Base-by-base conservation (phyloP, 2,329 filamentous ascomycete species). In the Penicillium sumatraense region DNA sequence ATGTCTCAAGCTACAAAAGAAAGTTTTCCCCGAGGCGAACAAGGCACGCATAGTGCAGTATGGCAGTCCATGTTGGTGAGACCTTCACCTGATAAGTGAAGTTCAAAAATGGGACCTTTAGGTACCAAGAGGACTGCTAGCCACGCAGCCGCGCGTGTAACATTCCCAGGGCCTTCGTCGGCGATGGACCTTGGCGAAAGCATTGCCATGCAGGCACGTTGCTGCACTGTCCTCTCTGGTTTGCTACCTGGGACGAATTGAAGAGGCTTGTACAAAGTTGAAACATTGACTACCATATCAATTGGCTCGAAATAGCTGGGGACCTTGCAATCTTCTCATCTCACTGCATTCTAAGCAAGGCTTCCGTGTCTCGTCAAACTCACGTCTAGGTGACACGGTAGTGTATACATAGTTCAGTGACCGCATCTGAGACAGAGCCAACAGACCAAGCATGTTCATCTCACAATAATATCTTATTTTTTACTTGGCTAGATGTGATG, bases 351-450 rank as follows among this genome's bases (percentile, higher is more conserved):
- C 14, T 11, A 31, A 13, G 11, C 56, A 36, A 33, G 50, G 42
- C 11, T 44, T 35, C 24, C 36, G 44, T 47, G 59, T 61, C 40
- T 59, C 58, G 23, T 56, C 29, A 20, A 42, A 58, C 40, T 42
- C 27, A 53, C 49, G 16, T 11, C 38, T 5, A 26, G 44, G 58
- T 57, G 49, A 47, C 57, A 54, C 51, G 40, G 41, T 33, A 24
- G 20, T n/a, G 6, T 21, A 41, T 36, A 44, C n/a, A 41, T 29
- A 24, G 14, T 11, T 31, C 38, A 20, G 21, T 38, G 9, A 24
- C 42, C 13, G 18, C 35, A 29, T 36, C 20, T 33, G 50, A 61
- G 50, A 62, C 55, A 60, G 0, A 6, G 27, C 35, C 33, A 21
- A 24, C 6, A 14, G 36, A 27, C 11, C 14, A 13, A 44, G 44